These are phyloP conservation scores for Neopestalotiopsis sp. DNA, from an alignment of 2,329 filamentous ascomycete species.

Conservation along the genomic window DNA sequence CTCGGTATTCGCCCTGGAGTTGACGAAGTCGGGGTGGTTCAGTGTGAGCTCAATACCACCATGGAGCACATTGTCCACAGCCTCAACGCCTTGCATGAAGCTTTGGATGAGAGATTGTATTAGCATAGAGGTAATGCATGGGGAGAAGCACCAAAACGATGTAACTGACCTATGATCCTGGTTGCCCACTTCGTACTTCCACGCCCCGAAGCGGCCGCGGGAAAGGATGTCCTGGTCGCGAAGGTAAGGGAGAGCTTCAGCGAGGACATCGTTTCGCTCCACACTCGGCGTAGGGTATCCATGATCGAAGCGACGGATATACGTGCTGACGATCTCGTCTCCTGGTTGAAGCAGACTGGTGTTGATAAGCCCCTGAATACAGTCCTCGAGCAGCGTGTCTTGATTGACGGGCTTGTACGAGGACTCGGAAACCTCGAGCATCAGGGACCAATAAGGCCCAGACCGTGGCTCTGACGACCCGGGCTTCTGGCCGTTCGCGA, in stretches of 20 bases:
- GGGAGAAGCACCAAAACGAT: background rate
- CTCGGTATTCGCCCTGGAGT: constrained; percentile 72
- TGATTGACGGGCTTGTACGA: constrained; percentile 91
- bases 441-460: constrained; percentile 99
- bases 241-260: constrained; percentile 88
- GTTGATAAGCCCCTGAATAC: constrained; percentile 95
- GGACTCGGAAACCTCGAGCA: constrained; percentile 97
- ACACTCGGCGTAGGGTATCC: constrained; percentile 95
- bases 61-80: constrained; percentile 85
- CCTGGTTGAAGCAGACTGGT: constrained; percentile 90
- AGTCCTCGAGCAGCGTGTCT: constrained; percentile 83
- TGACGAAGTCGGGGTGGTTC: constrained; percentile 97
- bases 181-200: constrained; percentile 95
- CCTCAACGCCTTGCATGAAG: constrained; percentile 96
- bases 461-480: constrained; percentile 73
- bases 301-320: constrained; percentile 97
- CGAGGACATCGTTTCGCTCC: constrained; percentile 93
- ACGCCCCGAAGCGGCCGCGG: constrained; percentile 95
- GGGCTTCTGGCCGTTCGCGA: constrained; percentile 84
- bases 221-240: constrained; percentile 91
- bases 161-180: constrained; percentile 77
- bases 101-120: background rate
- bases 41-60: constrained; percentile 89
- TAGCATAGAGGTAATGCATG: background rate
- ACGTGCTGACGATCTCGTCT: constrained; percentile 97